Evolutionary conservation across 163 green algal genomes (phyloP).

Genomic region (Scenedesmus sp.): DNA sequence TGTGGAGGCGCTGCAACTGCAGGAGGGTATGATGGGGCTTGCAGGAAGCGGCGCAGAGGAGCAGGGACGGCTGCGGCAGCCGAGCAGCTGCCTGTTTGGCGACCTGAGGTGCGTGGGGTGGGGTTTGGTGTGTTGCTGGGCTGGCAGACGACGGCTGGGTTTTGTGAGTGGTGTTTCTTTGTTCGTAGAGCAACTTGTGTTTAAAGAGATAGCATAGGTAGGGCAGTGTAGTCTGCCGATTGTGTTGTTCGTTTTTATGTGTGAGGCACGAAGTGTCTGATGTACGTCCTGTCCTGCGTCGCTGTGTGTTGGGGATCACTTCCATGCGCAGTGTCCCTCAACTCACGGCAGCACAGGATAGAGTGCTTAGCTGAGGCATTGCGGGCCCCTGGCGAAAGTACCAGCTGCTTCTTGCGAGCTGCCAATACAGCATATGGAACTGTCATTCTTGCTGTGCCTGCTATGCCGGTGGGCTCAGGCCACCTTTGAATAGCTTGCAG

Average conservation of each 20-base stretch:
- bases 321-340: not conserved
- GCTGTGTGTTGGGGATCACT: not conserved
- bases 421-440: too few relatives aligned
- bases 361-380: not conserved
- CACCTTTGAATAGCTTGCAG: too few relatives aligned
- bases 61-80: not conserved
- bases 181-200: too few relatives aligned
- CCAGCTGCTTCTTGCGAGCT: not conserved
- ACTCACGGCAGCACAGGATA: not conserved
- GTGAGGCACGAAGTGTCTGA: not conserved
- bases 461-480: too few relatives aligned
- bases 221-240: too few relatives aligned
- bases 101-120: constrained; percentile 22
- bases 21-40: constrained; percentile 11
- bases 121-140: not conserved
- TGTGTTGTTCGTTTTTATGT: not conserved
- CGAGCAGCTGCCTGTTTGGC: constrained; percentile 45
- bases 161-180: not conserved
- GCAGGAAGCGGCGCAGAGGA: not conserved
- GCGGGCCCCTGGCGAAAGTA: not conserved
- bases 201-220: too few relatives aligned
- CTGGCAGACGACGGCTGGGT: not conserved
- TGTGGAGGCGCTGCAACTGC: not conserved
- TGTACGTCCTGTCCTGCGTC: not conserved
- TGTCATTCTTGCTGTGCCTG: too few relatives aligned